Conservation (phyloP, 2,329 filamentous ascomycete genomes). For the Bipolaris cookei region DNA sequence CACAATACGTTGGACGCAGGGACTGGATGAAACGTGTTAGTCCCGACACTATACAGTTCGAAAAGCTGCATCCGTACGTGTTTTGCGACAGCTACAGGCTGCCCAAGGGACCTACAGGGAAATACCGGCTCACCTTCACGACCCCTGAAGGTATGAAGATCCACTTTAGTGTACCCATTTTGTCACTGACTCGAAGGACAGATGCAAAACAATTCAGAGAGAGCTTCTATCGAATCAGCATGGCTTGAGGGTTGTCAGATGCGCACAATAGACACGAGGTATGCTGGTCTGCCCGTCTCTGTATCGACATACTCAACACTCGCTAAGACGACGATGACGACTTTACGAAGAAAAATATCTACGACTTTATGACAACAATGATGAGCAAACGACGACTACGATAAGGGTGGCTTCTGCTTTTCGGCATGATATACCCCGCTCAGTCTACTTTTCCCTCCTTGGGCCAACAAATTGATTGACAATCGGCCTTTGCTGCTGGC, state of each 20-base stretch:
- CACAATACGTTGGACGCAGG: constrained; percentile 52
- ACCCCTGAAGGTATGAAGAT: constrained; percentile 37
- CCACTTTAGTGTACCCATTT: too few species aligned
- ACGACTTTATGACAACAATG: constrained; percentile 27
- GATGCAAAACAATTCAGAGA: constrained; percentile 42
- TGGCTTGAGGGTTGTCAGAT: neutral
- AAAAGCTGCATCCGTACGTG: constrained; percentile 59
- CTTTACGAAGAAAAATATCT: constrained; percentile 21
- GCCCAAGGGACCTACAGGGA: constrained; percentile 38
- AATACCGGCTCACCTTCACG: constrained; percentile 45
- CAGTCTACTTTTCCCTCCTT: constrained; percentile 11
- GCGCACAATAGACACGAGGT: neutral
- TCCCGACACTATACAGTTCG: constrained; percentile 55
- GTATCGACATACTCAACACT: neutral
- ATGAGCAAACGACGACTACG: constrained; percentile 26
- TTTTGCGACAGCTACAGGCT: constrained; percentile 59
- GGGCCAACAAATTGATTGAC: constrained; percentile 21
- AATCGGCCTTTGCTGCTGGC: constrained; percentile 1
- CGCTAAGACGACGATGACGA: constrained; percentile 10
- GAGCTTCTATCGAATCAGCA: constrained; percentile 40
- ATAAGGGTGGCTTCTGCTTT: constrained; percentile 37
- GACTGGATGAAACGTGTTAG: constrained; percentile 57
- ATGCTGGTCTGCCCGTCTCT: neutral
- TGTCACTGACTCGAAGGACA: constrained; percentile 12
- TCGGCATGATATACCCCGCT: constrained; percentile 46